Base-by-base conservation (phyloP, 2,329 filamentous ascomycete species). In the Aureobasidium leucospermi region DNA sequence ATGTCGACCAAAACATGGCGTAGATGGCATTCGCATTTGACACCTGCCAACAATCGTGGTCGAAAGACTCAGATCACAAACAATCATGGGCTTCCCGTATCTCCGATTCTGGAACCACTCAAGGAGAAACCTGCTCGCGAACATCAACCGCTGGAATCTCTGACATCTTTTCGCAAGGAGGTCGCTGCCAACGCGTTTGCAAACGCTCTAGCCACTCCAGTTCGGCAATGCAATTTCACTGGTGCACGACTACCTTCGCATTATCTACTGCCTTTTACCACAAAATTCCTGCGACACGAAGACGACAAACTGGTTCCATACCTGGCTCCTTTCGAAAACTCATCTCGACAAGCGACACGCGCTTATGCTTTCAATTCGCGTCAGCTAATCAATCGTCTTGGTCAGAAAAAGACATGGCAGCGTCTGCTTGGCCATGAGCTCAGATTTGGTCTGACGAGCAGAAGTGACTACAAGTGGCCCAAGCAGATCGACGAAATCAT, bases 141-240 rank as follows among this genome's bases (percentile, higher is more conserved):
- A 28, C 55, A 32, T 3, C 55, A 58, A 28, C 6, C 55, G 3
- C 55, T 58, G 8, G 32, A 48, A 7, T 42, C 55, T 23, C 70
- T 75, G 29, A 73, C 74, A 2, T 72, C 77, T 2, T 82, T 89
- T 61, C 82, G 86, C 66, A 77, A 75, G 60, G 79, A 82, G 61
- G 73, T 90, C 1, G 75, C 74, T 32, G 77, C 77, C 39, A 91
- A 88, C 64, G 77, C 85, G 2, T 90, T 82, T 65, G 86, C 87
- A 3, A 78, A 78, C 46, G 81, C 84, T 6, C 78, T 91, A 23
- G 81, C 81, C 32, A 81, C 81, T 0, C 82, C 84, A 0, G 60
- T 86, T 23, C 83, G 88, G 58, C 65, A 69, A 60, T 89, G 86
- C 66, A 66, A 71, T 23, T 67, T 80, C 34, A 84, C 84, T 1